phyloP scores from a whole-genome alignment of 352 stramenopile genomes.

The Globisporangium echinulatum region DNA sequence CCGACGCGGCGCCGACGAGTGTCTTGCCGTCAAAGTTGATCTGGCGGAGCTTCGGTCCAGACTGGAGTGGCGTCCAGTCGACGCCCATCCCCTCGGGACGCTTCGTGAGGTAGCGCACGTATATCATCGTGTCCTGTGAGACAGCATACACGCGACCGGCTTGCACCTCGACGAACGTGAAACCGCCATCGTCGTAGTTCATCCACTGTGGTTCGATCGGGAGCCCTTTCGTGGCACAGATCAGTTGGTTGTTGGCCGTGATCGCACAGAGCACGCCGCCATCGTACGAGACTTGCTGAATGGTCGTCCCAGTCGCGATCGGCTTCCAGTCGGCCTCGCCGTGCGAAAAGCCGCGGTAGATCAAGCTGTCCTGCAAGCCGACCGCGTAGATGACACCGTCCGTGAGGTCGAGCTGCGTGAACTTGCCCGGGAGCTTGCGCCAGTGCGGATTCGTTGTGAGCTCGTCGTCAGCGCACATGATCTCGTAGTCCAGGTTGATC shows the following conservation, averaged over 20 bases:
- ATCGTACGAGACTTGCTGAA: slow-evolving; percentile 19
- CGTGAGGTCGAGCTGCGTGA: slow-evolving; percentile 18
- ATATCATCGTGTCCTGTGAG: slow-evolving; percentile 2
- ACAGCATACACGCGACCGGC: slow-evolving; percentile 15
- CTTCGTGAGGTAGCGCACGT: slow-evolving; percentile 12
- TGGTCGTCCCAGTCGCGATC: slow-evolving; percentile 1
- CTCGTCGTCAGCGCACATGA: slow-evolving; percentile 18
- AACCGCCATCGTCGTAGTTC: slow-evolving; percentile 5
- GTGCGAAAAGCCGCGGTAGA: slow-evolving; percentile 19
- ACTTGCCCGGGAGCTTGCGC: slow-evolving; percentile 18
- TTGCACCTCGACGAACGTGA: slow-evolving; percentile 17
- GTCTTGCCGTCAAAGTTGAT: slow-evolving; percentile 18
- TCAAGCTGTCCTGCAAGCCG: slow-evolving; percentile 2
- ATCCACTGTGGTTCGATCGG: slow-evolving; percentile 11
- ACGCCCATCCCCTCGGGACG: slow-evolving; percentile 1
- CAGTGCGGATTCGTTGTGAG: slow-evolving; percentile 21
- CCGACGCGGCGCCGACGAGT: slow-evolving; percentile 10
- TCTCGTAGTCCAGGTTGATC: slow-evolving; percentile 13
- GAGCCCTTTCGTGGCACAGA: slow-evolving; percentile 13
- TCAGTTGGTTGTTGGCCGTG: slow-evolving; percentile 7
- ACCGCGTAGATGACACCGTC: slow-evolving; percentile 20
- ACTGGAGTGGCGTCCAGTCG: slow-evolving; percentile 12
- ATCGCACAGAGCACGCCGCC: slow-evolving; percentile 21
- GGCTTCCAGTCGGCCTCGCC: slow-evolving; percentile 13
- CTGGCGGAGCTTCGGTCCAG: slow-evolving; percentile 12